A percentile compares a stretch with the other conserved stretches of the same genome.
Conservation (phyloP, 2,329 filamentous ascomycete species). For the Septoria linicola region DNA sequence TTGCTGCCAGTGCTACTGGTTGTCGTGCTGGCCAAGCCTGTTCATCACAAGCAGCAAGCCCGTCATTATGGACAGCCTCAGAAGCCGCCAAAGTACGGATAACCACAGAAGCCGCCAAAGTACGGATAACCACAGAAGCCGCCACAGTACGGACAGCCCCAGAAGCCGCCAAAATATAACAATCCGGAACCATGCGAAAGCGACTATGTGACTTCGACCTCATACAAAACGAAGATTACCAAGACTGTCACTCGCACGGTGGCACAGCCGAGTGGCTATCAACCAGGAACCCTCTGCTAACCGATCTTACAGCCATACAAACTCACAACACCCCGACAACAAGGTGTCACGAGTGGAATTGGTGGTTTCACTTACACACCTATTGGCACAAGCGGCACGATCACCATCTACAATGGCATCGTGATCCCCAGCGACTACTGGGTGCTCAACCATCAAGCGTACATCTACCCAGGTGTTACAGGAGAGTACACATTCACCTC, state of each 20-base stretch:
- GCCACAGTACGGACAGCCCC: too few species aligned
- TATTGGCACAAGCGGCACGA: neutral
- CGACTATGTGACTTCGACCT: slow-evolving; percentile 4
- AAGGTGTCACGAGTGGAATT: neutral
- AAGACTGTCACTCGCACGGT: neutral
- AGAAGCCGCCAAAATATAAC: too few species aligned
- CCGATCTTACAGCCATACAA: neutral
- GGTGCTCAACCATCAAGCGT: slow-evolving; percentile 25
- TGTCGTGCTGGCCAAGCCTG: too few species aligned
- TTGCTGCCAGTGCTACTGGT: too few species aligned
- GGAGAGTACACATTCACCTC: slow-evolving; percentile 31
- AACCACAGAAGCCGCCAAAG: too few species aligned
- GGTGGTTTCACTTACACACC: neutral
- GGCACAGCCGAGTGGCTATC: neutral
- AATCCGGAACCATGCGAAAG: neutral
- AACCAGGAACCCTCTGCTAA: slow-evolving; percentile 1
- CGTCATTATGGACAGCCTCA: too few species aligned
- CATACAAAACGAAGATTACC: neutral
- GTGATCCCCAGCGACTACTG: neutral
- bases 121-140: too few species aligned
- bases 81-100: too few species aligned
- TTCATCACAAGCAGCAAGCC: too few species aligned
- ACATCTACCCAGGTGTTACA: slow-evolving; percentile 17
- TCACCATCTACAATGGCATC: slow-evolving; percentile 4
- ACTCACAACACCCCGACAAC: neutral